These are phyloP conservation scores for Lathyrus oleraceus DNA, from an alignment of 306 rosid genomes.

Conservation along the genomic window DNA sequence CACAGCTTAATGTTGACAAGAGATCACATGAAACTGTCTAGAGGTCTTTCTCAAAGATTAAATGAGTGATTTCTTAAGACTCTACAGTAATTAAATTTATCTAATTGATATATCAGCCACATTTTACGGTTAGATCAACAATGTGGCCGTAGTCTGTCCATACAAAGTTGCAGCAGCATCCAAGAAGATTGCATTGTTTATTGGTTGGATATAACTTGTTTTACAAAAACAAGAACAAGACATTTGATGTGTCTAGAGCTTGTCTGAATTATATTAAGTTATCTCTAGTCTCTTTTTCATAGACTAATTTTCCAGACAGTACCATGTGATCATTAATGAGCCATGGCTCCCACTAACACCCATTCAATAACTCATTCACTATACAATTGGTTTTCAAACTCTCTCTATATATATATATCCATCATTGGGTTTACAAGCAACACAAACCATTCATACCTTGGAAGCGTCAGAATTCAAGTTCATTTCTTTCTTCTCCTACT, in stretches of 20 bases:
- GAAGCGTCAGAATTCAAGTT: neutral
- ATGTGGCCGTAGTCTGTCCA: neutral
- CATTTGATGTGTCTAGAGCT: slow-evolving; percentile 16
- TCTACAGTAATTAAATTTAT: too few species aligned
- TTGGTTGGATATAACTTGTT: neutral
- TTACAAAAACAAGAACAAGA: neutral
- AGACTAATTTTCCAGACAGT: neutral
- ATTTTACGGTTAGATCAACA: neutral
- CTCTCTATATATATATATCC: neutral
- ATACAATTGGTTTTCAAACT: neutral
- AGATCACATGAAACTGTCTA: too few species aligned
- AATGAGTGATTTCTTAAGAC: too few species aligned
- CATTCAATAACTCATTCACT: slow-evolving; percentile 2
- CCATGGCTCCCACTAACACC: slow-evolving; percentile 9
- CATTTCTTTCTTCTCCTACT: neutral
- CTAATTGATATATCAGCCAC: neutral
- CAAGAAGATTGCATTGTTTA: too few species aligned
- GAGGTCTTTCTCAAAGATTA: too few species aligned
- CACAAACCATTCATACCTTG: slow-evolving; percentile 18
- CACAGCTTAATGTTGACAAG: neutral
- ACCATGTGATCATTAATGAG: slow-evolving; percentile 31
- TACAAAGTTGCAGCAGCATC: neutral
- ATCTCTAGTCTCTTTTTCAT: too few species aligned
- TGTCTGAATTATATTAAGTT: neutral
- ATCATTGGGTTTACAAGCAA: slow-evolving; percentile 12